Base-by-base conservation (phyloP, 371 early-diverging fungal genomes). In the Scutellospora calospora region DNA sequence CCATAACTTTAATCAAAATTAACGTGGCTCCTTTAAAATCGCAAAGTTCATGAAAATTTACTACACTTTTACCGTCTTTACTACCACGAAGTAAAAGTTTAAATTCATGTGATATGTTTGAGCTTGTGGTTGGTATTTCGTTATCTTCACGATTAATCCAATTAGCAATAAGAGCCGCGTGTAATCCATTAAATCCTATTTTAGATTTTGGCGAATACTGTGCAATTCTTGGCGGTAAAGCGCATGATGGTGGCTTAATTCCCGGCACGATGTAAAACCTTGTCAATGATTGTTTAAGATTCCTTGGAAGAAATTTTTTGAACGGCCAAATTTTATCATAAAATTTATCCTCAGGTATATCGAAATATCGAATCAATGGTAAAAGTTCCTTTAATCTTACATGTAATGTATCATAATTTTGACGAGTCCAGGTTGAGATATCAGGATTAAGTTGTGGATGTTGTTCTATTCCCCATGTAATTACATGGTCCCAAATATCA, bases 261-360 rank as follows among this genome's bases (percentile, higher is more conserved):
- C 45, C 63, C 18, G 59, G 63, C 62, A 41, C n/a, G 22, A 60
- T 41, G 41, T 62, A 62, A 38, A 41, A 22, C 29, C n/a, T 45
- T 38, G 38, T 60, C 29, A 76, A 49, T 22, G 62, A 35, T 25
- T 76, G 63, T 11, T 45, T 35, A 11, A 76, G 25, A 25, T 62
- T 29, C 18, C 35, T 14, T 1, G 78, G 16, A 38, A 78, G 20
- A 22, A 62, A 38, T 35, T 14, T 29, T 62, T 65, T 78, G n/a
- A 65, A 78, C 20, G 78, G 78, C 12, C 78, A 41, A 62, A 78
- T 45, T 49, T 78, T 78, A 69, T 79, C 49, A 57, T 54, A 68
- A 57, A 79, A 79, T 29, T 79, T 69, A 2, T 31, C 54, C 5
- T 12, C 29, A 16, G 79, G 69, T 16, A 79, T 55, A 16, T 79